Percentiles rank a stretch among this genome's conserved stretches.
These are phyloP conservation scores for Scheffersomyces amazonensis DNA, from an alignment of 805 yeast genomes.

Conservation along the genomic window DNA sequence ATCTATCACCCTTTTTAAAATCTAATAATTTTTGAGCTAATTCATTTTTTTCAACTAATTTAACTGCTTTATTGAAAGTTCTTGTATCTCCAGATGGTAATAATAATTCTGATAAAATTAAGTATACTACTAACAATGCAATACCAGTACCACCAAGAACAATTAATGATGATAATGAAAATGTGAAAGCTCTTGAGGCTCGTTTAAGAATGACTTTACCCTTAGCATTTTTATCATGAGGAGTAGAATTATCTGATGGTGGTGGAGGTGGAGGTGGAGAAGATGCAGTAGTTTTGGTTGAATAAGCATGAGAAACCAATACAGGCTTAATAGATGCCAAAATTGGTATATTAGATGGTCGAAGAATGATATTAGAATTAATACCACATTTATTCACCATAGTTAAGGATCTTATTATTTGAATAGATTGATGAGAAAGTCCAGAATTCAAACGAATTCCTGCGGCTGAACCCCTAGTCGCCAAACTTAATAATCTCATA, in stretches of 20 bases:
- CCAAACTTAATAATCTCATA: no score
- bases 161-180: conserved; percentile 56
- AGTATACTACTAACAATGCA: conserved; percentile 65
- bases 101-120: conserved; percentile 74
- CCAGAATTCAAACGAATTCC: no score
- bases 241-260: conserved; percentile 39
- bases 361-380: no score
- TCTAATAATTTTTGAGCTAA: conserved; percentile 56
- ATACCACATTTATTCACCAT: no score
- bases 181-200: conserved; percentile 56
- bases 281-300: not conserved
- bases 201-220: conserved; percentile 42
- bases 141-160: conserved; percentile 70
- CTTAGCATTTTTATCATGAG: conserved; percentile 36
- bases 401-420: no score
- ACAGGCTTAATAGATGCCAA: no score
- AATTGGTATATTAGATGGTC: no score
- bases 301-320: no score
- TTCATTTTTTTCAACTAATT: conserved; percentile 66
- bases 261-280: conserved; percentile 11
- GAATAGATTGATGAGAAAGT: no score
- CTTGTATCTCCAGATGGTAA: conserved; percentile 91
- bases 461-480: no score
- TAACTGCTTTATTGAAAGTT: conserved; percentile 83
- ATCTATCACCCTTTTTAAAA: conserved; percentile 51